These are phyloP conservation scores for Scedosporium dehoogii DNA, from an alignment of 2,329 filamentous ascomycete species.

Conservation along the genomic window DNA sequence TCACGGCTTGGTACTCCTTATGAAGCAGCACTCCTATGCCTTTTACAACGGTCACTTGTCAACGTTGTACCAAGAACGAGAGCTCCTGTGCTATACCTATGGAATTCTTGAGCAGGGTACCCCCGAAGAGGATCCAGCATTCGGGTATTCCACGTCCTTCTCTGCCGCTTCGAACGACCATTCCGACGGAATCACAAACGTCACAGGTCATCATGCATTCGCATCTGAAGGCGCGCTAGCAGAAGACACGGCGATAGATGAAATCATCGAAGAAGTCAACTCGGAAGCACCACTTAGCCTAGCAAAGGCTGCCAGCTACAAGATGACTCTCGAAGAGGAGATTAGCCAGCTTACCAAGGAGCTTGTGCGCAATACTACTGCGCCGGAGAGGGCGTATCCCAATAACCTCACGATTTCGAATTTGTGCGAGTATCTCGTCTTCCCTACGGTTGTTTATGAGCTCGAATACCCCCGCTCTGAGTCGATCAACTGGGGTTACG, in stretches of 20 bases:
- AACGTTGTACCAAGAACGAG: conserved; percentile 42
- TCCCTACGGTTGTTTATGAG: conserved; percentile 73
- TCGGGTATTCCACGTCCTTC: background rate
- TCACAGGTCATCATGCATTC: conserved; percentile 10
- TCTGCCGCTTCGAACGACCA: too few species aligned
- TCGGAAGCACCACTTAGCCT: conserved; percentile 48
- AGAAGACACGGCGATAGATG: conserved; percentile 44
- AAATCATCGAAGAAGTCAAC: conserved; percentile 52
- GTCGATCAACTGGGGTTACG: conserved; percentile 63
- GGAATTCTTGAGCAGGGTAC: conserved; percentile 39
- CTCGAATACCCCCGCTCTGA: conserved; percentile 63
- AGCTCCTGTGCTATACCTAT: conserved; percentile 35
- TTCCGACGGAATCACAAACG: conserved; percentile 13
- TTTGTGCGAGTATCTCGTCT: conserved; percentile 62
- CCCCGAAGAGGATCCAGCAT: background rate
- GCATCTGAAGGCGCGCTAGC: conserved; percentile 12
- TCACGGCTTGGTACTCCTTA: conserved; percentile 64
- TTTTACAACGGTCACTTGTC: conserved; percentile 71
- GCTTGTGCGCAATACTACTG: conserved; percentile 51
- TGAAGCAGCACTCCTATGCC: conserved; percentile 76
- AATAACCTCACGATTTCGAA: conserved; percentile 56
- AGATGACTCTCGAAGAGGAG: conserved; percentile 56
- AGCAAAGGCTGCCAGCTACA: conserved; percentile 54
- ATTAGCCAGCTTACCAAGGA: conserved; percentile 55
- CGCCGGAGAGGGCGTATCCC: conserved; percentile 46